phyloP scores from a whole-genome alignment of 2,329 filamentous ascomycete species.

The Balansia obtecta region DNA sequence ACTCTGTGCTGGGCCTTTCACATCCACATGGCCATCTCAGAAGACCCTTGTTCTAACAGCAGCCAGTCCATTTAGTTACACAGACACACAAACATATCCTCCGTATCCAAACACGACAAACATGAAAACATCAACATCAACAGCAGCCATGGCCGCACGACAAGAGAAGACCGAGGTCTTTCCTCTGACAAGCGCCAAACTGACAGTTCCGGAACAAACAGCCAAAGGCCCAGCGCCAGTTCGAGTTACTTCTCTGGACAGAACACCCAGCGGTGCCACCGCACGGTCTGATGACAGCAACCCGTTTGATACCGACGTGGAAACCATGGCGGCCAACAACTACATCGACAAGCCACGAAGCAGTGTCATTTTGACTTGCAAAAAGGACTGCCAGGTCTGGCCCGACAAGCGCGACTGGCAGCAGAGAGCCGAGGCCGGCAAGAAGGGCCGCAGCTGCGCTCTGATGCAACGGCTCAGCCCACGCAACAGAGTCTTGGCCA shows the following conservation, averaged over 20 bases:
- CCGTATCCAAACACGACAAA: not conserved
- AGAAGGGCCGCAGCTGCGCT: slow-evolving; percentile 38
- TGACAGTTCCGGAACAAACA: slow-evolving; percentile 17
- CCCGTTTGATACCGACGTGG: slow-evolving; percentile 46
- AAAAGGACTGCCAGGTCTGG: slow-evolving; percentile 44
- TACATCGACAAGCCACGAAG: slow-evolving; percentile 21
- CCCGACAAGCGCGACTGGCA: slow-evolving; percentile 48
- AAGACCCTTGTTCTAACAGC: not conserved
- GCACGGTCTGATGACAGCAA: slow-evolving; percentile 31
- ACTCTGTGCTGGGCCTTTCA: not conserved
- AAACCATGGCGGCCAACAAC: slow-evolving; percentile 34
- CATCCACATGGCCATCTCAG: not conserved
- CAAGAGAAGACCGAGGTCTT: slow-evolving; percentile 13
- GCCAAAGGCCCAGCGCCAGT: slow-evolving; percentile 1
- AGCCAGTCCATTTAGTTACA: too few relatives aligned
- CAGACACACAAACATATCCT: not conserved
- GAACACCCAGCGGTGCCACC: slow-evolving; percentile 26
- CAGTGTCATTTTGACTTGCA: slow-evolving; percentile 18
- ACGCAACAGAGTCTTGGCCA: slow-evolving; percentile 40
- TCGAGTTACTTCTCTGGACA: slow-evolving; percentile 6
- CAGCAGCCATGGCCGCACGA: slow-evolving; percentile 11
- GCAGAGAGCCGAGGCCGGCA: slow-evolving; percentile 43
- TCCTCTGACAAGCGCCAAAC: slow-evolving; percentile 10
- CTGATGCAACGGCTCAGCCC: slow-evolving; percentile 41
- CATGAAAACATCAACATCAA: too few relatives aligned